Conservation (phyloP, 2,329 filamentous ascomycete species). For the Metarhizium anisopliae region DNA sequence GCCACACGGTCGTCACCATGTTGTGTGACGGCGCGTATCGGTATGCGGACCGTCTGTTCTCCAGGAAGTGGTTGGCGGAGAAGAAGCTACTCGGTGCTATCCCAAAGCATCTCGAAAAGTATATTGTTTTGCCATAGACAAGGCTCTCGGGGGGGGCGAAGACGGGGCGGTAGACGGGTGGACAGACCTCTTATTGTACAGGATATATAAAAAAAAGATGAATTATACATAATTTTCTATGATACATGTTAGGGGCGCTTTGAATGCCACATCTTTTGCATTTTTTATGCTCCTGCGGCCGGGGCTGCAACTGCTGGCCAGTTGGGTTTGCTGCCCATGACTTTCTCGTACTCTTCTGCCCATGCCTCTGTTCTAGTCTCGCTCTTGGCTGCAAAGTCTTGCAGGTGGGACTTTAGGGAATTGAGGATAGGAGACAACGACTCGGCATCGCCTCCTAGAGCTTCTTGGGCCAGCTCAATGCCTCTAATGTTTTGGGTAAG, state of each 20-base stretch:
- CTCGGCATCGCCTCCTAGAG: conserved; percentile 23
- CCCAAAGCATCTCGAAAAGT: conserved; percentile 79
- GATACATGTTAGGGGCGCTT: neutral
- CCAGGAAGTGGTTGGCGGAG: conserved; percentile 75
- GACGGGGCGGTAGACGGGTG: neutral
- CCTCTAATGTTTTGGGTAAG: conserved; percentile 29
- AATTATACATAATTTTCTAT: conserved; percentile 14
- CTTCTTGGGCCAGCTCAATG: conserved; percentile 33
- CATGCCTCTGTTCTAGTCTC: conserved; percentile 11
- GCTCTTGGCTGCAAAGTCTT: conserved; percentile 16
- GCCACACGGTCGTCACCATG: conserved; percentile 86
- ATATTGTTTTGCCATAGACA: conserved; percentile 75
- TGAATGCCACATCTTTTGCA: neutral
- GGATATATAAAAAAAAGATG: neutral
- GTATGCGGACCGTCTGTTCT: conserved; percentile 92
- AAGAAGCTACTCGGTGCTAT: conserved; percentile 79
- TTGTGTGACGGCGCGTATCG: conserved; percentile 95
- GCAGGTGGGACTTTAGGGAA: conserved; percentile 27
- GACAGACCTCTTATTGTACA: conserved; percentile 15
- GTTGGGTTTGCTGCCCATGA: conserved; percentile 18
- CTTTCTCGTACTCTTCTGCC: conserved; percentile 16
- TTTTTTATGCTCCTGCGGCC: neutral
- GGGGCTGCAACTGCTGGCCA: conserved; percentile 13
- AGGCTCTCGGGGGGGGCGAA: neutral
- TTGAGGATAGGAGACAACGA: conserved; percentile 30